These are phyloP conservation scores for Colletotrichum sp. DNA, from an alignment of 2,329 filamentous ascomycete genomes.

Conservation along the genomic window DNA sequence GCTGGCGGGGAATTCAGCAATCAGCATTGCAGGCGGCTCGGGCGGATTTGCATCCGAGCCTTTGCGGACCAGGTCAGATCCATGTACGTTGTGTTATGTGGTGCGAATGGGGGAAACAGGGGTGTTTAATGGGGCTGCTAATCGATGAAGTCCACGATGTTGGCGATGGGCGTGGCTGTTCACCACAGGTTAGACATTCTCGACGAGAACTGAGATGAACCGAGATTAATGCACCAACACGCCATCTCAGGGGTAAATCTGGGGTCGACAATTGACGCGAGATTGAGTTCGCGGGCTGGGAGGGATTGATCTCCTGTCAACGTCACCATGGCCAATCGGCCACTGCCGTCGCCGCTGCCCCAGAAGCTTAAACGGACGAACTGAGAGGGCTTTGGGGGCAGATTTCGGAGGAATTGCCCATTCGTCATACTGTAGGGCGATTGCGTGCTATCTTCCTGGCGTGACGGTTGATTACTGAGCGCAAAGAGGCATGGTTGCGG, in stretches of 20 bases:
- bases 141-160: background rate
- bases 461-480: background rate
- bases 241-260: background rate
- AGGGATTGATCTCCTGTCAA: background rate
- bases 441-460: background rate
- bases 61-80: background rate
- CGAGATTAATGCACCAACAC: background rate
- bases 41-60: background rate
- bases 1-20: background rate
- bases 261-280: background rate
- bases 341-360: background rate
- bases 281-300: background rate
- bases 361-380: background rate
- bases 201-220: background rate
- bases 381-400: background rate
- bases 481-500: background rate
- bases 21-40: background rate
- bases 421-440: background rate
- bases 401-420: background rate
- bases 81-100: background rate
- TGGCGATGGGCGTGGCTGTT: background rate
- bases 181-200: accelerated
- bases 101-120: background rate
- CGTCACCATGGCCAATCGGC: background rate
- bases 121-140: background rate